phyloP scores from a whole-genome alignment of 2,329 filamentous ascomycete genomes.

The Penicillium rolfsii region DNA sequence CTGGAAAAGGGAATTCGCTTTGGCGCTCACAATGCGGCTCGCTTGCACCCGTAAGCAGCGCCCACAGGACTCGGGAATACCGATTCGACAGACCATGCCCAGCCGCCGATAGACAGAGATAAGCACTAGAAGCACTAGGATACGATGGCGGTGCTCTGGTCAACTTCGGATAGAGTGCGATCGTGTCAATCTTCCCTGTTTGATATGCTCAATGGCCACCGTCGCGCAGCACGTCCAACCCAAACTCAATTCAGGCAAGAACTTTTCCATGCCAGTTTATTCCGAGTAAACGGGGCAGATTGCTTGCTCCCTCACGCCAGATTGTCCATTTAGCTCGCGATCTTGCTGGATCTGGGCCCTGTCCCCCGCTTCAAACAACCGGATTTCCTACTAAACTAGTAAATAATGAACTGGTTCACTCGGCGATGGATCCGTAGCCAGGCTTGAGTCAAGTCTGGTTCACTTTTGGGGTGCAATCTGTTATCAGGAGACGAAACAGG shows the following conservation, averaged over 20 bases:
- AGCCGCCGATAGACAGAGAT: constrained; percentile 11
- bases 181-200: background rate
- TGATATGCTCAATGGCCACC: background rate
- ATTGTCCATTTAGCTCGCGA: constrained; percentile 13
- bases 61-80: constrained; percentile 21
- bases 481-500: background rate
- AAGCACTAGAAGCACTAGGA: constrained; percentile 26
- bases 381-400: background rate
- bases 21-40: background rate
- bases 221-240: constrained; percentile 1
- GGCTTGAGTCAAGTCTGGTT: background rate
- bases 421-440: constrained; percentile 1
- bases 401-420: background rate
- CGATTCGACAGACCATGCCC: constrained; percentile 11
- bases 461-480: background rate
- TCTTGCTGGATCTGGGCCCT: constrained; percentile 20
- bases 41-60: constrained; percentile 20
- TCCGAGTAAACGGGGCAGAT: constrained; percentile 14
- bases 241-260: constrained; percentile 22
- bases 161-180: background rate
- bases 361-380: constrained; percentile 11
- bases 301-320: constrained; percentile 15
- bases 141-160: background rate
- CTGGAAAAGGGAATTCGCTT: background rate
- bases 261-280: constrained; percentile 10